These are phyloP conservation scores for Aurantiochytrium sp. DNA, from an alignment of 108 stramenopile genomes.

Conservation along the genomic window DNA sequence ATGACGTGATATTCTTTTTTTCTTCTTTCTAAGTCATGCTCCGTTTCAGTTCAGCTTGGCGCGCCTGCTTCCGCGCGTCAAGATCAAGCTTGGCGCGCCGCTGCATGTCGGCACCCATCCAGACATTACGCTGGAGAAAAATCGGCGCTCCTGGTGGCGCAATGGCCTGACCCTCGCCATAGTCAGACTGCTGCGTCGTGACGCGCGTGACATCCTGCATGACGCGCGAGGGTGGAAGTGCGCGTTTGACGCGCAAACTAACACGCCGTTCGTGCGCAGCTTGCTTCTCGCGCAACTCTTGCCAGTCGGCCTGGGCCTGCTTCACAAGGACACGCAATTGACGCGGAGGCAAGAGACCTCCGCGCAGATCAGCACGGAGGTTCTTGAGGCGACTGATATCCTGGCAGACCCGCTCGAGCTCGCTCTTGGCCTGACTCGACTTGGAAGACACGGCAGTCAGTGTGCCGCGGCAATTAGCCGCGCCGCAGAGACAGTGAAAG, in stretches of 20 bases:
- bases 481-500: conserved; percentile 51
- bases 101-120: background rate
- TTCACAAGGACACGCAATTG: background rate
- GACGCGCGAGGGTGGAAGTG: background rate
- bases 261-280: background rate
- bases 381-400: background rate
- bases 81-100: background rate
- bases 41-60: too few species aligned
- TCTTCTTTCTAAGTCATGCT: too few species aligned
- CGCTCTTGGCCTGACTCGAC: background rate
- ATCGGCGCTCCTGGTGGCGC: background rate
- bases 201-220: background rate
- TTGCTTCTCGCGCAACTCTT: background rate
- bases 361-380: background rate
- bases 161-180: background rate
- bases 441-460: conserved; percentile 25
- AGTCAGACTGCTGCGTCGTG: background rate
- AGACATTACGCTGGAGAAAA: background rate
- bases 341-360: background rate
- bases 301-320: background rate
- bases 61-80: too few species aligned
- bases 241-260: background rate
- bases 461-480: conserved; percentile 34
- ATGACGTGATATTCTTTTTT: too few species aligned
- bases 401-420: background rate